Conservation (phyloP, 2,329 filamentous ascomycete species). For the Amauroascus niger region DNA sequence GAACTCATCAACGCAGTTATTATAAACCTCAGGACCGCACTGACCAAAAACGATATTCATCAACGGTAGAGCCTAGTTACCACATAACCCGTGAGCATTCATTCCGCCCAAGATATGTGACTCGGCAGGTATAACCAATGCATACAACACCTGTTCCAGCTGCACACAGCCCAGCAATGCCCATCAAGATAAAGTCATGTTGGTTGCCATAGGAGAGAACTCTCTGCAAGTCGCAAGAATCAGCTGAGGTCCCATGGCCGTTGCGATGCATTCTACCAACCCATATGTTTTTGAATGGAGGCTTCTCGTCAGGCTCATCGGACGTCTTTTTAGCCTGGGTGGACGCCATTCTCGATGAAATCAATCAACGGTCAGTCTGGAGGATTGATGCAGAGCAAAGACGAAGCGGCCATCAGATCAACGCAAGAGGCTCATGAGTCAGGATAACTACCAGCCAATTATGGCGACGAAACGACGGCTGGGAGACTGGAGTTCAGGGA, state of each 20-base stretch:
- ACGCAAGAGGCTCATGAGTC: no score
- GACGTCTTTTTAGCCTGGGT: neutral
- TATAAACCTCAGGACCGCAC: neutral
- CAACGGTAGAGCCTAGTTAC: slow-evolving; percentile 30
- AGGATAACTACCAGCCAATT: no score
- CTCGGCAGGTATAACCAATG: slow-evolving; percentile 5
- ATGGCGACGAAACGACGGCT: no score
- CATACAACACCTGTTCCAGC: slow-evolving; percentile 24
- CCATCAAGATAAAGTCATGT: slow-evolving; percentile 19
- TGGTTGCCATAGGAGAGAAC: slow-evolving; percentile 20
- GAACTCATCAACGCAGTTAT: neutral
- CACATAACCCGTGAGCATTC: neutral
- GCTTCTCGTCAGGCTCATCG: slow-evolving; percentile 15
- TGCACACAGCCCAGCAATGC: slow-evolving; percentile 19
- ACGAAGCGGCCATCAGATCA: no score
- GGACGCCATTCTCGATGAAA: neutral
- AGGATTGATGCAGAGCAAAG: neutral
- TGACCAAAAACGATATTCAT: slow-evolving; percentile 52
- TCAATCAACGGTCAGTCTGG: no score
- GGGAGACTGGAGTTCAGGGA: no score
- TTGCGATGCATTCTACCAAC: slow-evolving; percentile 13
- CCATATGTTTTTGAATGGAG: slow-evolving; percentile 22
- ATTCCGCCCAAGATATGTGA: neutral
- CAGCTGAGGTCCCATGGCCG: slow-evolving; percentile 1
- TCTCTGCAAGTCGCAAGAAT: slow-evolving; percentile 15